phyloP scores from a whole-genome alignment of 345 rosid genomes.

The Odontarrhena argentea region DNA sequence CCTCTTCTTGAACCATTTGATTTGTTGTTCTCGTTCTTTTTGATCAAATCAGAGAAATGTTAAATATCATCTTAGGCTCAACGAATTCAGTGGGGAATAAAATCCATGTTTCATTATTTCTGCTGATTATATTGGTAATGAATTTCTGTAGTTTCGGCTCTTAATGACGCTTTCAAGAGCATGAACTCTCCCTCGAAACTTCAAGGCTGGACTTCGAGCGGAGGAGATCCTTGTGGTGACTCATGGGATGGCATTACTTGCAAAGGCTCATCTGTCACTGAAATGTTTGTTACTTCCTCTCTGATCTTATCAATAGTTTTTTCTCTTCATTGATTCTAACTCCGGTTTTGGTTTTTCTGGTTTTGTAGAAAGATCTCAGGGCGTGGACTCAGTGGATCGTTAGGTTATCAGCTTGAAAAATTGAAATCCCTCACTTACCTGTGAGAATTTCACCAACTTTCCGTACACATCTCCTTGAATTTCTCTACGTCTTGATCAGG shows the following conservation, averaged over 20 bases:
- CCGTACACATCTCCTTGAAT: conserved; percentile 12
- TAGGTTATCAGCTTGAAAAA: conserved; percentile 83
- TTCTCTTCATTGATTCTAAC: conserved; percentile 4
- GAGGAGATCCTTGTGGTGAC: conserved; percentile 91
- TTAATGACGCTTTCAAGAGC: conserved; percentile 80
- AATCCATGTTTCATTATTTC: background rate
- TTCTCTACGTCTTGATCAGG: conserved; percentile 28
- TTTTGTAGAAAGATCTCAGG: conserved; percentile 70
- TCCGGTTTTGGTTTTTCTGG: background rate
- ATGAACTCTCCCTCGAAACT: conserved; percentile 76
- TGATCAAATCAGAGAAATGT: background rate
- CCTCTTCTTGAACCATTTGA: conserved; percentile 20
- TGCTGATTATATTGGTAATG: conserved; percentile 5
- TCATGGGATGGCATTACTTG: conserved; percentile 89
- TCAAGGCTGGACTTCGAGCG: conserved; percentile 68
- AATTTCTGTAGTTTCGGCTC: conserved; percentile 64
- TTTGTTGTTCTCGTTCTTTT: background rate
- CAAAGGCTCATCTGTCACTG: conserved; percentile 74
- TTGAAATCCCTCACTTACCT: conserved; percentile 79
- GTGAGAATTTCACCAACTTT: conserved; percentile 51
- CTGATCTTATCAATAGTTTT: background rate
- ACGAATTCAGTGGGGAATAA: background rate
- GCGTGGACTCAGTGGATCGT: conserved; percentile 71
- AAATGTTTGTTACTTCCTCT: conserved; percentile 53
- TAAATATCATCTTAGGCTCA: conserved; percentile 18